Conservation (phyloP, 75 land plant species). For the Pinus taeda region DNA sequence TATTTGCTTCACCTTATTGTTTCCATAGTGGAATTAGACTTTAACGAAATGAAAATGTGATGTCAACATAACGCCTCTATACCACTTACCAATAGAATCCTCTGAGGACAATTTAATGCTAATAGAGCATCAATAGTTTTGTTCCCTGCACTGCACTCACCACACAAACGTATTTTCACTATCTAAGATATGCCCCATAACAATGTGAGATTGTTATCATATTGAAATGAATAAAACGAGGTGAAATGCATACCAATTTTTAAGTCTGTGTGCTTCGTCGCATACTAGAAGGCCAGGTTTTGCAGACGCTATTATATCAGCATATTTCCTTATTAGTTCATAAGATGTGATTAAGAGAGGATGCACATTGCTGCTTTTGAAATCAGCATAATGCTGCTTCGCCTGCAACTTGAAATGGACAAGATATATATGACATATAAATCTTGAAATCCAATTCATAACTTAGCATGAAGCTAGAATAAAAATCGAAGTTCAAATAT, state of each 20-base stretch:
- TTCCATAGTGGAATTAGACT: not conserved
- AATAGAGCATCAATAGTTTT: conserved; percentile 42
- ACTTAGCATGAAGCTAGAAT: not conserved
- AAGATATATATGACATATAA: not conserved
- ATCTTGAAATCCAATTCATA: not conserved
- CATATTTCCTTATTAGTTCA: conserved; percentile 36
- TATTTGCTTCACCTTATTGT: not conserved
- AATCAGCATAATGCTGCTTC: conserved; percentile 27
- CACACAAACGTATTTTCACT: not conserved
- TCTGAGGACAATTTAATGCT: conserved; percentile 28
- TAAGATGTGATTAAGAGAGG: conserved; percentile 51
- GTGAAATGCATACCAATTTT: conserved; percentile 31
- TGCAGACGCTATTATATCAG: conserved; percentile 28
- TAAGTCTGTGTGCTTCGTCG: conserved; percentile 53
- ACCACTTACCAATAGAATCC: conserved; percentile 27
- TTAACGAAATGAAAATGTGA: not conserved
- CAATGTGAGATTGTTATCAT: not conserved
- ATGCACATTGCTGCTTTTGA: conserved; percentile 26
- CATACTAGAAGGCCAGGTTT: conserved; percentile 47
- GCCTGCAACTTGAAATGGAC: conserved; percentile 20
- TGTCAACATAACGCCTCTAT: not conserved
- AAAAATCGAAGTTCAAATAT: not conserved
- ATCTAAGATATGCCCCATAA: not conserved
- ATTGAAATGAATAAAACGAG: not conserved
- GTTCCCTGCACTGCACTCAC: conserved; percentile 35